Percentiles rank a stretch among this genome's conserved stretches.
Conservation (phyloP, 164 flowering plant genomes). For the Aristolochia californica region DNA sequence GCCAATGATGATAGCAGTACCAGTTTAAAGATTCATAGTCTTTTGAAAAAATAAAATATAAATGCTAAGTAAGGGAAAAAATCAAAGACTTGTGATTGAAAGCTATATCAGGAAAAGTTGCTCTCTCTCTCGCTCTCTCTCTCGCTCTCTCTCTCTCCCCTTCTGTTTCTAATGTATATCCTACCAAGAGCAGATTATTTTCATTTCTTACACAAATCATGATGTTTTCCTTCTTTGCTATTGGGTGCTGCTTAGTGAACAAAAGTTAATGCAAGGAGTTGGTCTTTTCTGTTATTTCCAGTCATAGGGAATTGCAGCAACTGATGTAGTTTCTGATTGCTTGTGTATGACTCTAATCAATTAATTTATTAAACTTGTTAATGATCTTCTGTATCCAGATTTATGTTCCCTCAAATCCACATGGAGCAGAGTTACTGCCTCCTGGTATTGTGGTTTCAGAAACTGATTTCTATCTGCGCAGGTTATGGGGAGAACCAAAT, state of each 20-base stretch:
- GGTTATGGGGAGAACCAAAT: conserved; percentile 92
- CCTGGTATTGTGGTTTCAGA: conserved; percentile 75
- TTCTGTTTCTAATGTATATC: background rate
- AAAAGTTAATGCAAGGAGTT: background rate
- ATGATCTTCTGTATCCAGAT: conserved; percentile 35
- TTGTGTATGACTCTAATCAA: background rate
- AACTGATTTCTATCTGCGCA: conserved; percentile 67
- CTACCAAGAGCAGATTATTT: too few species aligned
- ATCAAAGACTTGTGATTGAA: too few species aligned
- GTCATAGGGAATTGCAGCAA: background rate
- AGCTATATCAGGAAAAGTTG: too few species aligned
- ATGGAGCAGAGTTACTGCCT: conserved; percentile 79
- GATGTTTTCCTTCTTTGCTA: background rate
- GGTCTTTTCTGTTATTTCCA: background rate
- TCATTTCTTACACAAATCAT: background rate
- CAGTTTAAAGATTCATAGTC: too few species aligned
- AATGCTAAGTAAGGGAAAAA: too few species aligned
- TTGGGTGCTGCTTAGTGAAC: background rate
- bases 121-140: background rate
- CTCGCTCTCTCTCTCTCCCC: background rate
- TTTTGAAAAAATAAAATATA: too few species aligned
- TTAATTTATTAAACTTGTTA: background rate
- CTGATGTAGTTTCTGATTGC: background rate
- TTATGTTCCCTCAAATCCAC: conserved; percentile 73
- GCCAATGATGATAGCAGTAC: too few species aligned